A percentile compares a stretch with the other conserved stretches of the same genome.
Evolutionary conservation across 2,329 filamentous ascomycete genomes (phyloP).

Genomic region (Colletotrichum navitas): DNA sequence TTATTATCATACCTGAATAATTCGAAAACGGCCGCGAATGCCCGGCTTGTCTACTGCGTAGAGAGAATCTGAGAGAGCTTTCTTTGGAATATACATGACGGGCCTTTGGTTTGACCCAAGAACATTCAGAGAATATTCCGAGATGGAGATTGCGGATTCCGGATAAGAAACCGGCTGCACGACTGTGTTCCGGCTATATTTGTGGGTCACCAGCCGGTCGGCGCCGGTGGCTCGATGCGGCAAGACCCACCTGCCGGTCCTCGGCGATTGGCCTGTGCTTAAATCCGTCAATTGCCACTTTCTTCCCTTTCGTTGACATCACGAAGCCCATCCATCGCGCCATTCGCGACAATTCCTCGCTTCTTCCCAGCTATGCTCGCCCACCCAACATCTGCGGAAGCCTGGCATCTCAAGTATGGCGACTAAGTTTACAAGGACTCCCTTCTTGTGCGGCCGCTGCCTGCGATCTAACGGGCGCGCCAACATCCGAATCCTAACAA

Average conservation of each 20-base stretch:
- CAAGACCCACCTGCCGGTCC: background rate
- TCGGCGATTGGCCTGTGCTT: constrained; percentile 32
- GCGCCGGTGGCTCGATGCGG: background rate
- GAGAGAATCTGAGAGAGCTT: background rate
- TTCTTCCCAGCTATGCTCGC: constrained; percentile 9
- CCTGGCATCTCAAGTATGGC: constrained; percentile 30
- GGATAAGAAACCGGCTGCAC: background rate
- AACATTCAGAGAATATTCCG: background rate
- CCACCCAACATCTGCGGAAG: background rate
- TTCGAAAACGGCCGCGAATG: background rate
- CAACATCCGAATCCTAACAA: background rate
- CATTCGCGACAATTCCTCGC: background rate
- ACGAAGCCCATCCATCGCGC: constrained; percentile 16
- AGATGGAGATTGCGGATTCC: background rate
- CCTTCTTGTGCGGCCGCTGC: constrained; percentile 18
- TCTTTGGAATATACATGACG: background rate
- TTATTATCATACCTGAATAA: background rate
- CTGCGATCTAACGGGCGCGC: background rate
- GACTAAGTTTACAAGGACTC: constrained; percentile 19
- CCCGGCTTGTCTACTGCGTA: background rate
- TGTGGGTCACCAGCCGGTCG: background rate
- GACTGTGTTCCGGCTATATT: background rate
- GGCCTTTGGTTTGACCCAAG: background rate
- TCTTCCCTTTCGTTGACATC: constrained; percentile 37
- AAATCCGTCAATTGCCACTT: constrained; percentile 39